A percentile compares a stretch with the other conserved stretches of the same genome.
These are phyloP conservation scores for Botrytis medusae DNA, from an alignment of 2,329 filamentous ascomycete species.

Conservation along the genomic window DNA sequence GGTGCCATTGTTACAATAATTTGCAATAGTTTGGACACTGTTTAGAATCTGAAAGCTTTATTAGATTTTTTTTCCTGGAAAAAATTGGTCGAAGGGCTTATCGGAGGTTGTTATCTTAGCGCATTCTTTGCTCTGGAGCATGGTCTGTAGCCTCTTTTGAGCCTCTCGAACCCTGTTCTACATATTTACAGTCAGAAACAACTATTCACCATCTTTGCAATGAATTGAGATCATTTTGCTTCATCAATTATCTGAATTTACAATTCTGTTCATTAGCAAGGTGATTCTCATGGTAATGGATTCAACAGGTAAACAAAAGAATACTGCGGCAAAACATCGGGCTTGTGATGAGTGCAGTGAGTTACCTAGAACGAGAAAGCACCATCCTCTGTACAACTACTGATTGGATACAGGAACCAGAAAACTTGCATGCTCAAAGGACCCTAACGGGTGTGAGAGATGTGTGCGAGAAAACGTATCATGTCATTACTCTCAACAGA, in stretches of 20 bases:
- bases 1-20: slow-evolving; percentile 34
- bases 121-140: slow-evolving; percentile 10
- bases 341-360: slow-evolving; percentile 69
- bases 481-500: slow-evolving; percentile 64
- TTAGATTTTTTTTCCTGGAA: slow-evolving; percentile 26
- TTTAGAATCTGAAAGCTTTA: slow-evolving; percentile 22
- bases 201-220: not conserved
- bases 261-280: not conserved
- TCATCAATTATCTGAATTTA: not conserved
- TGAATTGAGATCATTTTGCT: not conserved
- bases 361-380: slow-evolving; percentile 37
- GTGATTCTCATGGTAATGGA: slow-evolving; percentile 24
- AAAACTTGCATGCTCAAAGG: slow-evolving; percentile 66
- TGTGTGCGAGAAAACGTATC: slow-evolving; percentile 56
- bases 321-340: slow-evolving; percentile 50
- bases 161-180: not conserved
- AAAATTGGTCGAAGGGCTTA: slow-evolving; percentile 22
- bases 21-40: slow-evolving; percentile 22
- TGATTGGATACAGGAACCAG: slow-evolving; percentile 51
- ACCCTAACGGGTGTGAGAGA: slow-evolving; percentile 57
- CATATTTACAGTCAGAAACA: slow-evolving; percentile 2
- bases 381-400: slow-evolving; percentile 23
- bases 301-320: slow-evolving; percentile 20
- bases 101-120: slow-evolving; percentile 32
- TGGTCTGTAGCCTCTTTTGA: not conserved